phyloP scores from a whole-genome alignment of 805 yeast genomes.

The Saturnispora dispora region DNA sequence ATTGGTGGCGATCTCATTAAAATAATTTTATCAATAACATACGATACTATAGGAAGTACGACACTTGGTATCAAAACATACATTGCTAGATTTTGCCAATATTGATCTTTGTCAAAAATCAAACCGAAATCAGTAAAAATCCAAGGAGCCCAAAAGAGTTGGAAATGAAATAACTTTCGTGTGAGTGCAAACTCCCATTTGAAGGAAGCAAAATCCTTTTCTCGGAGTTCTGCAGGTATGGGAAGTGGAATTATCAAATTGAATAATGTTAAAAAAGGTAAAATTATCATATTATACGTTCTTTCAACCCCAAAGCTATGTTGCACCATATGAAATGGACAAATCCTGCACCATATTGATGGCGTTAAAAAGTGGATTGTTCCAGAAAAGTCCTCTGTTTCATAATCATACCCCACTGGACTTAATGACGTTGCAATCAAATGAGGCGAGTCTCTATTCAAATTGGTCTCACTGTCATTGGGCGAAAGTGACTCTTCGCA shows the following conservation, averaged over 20 bases:
- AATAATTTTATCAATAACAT: background rate
- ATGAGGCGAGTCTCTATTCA: background rate
- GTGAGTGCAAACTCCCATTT: slow-evolving; percentile 18
- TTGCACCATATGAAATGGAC: slow-evolving; percentile 8
- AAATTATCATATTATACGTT: slow-evolving; percentile 16
- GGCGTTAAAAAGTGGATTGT: slow-evolving; percentile 8
- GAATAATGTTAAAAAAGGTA: slow-evolving; percentile 21
- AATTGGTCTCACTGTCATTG: background rate
- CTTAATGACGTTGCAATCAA: background rate
- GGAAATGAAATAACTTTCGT: slow-evolving; percentile 22
- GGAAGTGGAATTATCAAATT: slow-evolving; percentile 25
- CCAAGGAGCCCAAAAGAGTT: slow-evolving; percentile 16
- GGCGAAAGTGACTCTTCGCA: background rate
- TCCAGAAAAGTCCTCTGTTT: background rate
- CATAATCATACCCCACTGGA: background rate
- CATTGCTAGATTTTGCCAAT: slow-evolving; percentile 13
- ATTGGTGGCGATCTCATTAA: background rate
- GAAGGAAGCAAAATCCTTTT: slow-evolving; percentile 9
- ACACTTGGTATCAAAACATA: slow-evolving; percentile 9
- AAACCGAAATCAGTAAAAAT: slow-evolving; percentile 9
- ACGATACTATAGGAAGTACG: slow-evolving; percentile 1
- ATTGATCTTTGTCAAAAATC: background rate
- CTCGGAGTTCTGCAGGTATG: slow-evolving; percentile 9
- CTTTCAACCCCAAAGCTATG: slow-evolving; percentile 15
- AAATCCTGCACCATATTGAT: slow-evolving; percentile 3